Base-by-base conservation (phyloP, 2,329 filamentous ascomycete species). In the Rosellinia necatrix region DNA sequence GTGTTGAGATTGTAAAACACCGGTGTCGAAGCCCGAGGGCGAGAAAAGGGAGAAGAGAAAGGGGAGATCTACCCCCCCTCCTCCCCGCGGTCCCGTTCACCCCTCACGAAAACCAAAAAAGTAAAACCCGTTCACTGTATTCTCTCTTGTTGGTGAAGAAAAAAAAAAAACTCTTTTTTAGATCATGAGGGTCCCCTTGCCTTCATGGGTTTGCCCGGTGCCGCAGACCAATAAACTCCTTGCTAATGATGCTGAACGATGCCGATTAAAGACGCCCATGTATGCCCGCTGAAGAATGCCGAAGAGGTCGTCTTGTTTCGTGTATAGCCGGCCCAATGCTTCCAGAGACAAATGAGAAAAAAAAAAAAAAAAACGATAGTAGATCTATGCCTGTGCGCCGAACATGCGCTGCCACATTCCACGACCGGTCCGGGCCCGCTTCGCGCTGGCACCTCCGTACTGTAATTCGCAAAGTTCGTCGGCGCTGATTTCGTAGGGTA, bases 371-470 rank as follows among this genome's bases (percentile, higher is more conserved):
- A 32, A 19, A 30, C 37, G 38, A 34, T 53, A 49, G 37, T 29
- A 48, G 24, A 48, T 55, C 49, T 51, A 57, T 37, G 53, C 48
- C 46, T 59, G 52, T 12, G 77, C 75, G 41, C 79, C 78, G 56
- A 84, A 80, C 56, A 84, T 75, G 37, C 81, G 79, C 29, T 77
- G 78, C 70, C 81, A 80, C 72, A 84, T 76, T 60, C 81, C 78
- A 34, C 79, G 75, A 38, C 68, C 68, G 38, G 76, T 74, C 47
- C 76, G 75, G 56, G 75, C 75, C 48, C 80, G 78, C 74, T 81
- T 81, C n/a, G 72, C 59, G 70, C 78, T 80, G 56, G 66, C 67
- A 41, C 72, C 70, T 35, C 71, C 74, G 44, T 81, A 76, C 58
- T 82, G 77, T 40, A 81, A 67, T 53, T 78, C 75, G 58, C 76